Percentiles rank a stretch among this genome's conserved stretches.
phyloP scores from a whole-genome alignment of 2,329 filamentous ascomycete species.

The Hypoxylon sp. region DNA sequence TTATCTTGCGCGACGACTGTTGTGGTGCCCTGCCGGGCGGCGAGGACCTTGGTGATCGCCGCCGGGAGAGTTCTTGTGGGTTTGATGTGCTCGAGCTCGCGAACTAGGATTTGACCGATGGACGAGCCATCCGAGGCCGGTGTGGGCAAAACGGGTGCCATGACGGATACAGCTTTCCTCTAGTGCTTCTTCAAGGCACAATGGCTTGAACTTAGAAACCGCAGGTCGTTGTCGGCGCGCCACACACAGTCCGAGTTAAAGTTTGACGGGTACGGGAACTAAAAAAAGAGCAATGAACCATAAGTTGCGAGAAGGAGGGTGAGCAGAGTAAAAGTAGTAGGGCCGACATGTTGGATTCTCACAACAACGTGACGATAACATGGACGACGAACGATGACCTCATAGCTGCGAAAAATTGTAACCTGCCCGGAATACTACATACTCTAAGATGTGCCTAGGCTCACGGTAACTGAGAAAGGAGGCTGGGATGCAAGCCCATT shows the following conservation, averaged over 20 bases:
- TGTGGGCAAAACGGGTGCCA: conserved; percentile 44
- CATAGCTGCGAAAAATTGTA: conserved; percentile 23
- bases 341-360: conserved; percentile 26
- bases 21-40: conserved; percentile 48
- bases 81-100: conserved; percentile 34
- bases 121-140: conserved; percentile 20
- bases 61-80: conserved; percentile 49
- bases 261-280: conserved; percentile 27
- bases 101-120: conserved; percentile 29
- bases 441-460: conserved; percentile 14
- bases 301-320: conserved; percentile 23
- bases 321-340: conserved; percentile 34
- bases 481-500: conserved; percentile 19
- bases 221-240: conserved; percentile 7
- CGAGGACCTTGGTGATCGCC: conserved; percentile 45
- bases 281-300: conserved; percentile 16
- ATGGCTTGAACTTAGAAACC: conserved; percentile 13
- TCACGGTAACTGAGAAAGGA: conserved; percentile 3
- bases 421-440: conserved; percentile 10
- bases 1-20: conserved; percentile 47
- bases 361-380: conserved; percentile 21
- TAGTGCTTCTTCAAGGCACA: conserved; percentile 8
- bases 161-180: conserved; percentile 20
- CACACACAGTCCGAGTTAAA: conserved; percentile 2
- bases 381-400: conserved; percentile 41